Percentiles rank a stretch among this genome's conserved stretches.
Evolutionary conservation across 2,329 filamentous ascomycete species (phyloP).

Genomic region (Fusarium chaquense): DNA sequence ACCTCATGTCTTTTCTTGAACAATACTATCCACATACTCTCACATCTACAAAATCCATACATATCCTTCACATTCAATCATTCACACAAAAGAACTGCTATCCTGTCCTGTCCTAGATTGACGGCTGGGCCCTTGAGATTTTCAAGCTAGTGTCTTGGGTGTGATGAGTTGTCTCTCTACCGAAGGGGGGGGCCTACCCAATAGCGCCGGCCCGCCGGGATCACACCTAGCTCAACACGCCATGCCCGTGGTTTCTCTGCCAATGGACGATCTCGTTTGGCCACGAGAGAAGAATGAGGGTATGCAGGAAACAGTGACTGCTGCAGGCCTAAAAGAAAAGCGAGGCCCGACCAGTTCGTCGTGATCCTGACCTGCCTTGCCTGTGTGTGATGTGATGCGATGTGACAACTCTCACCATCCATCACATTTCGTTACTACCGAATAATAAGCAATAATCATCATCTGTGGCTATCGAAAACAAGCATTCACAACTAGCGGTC

Average conservation of each 20-base stretch:
- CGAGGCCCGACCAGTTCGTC: conserved; percentile 40
- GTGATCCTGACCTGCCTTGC: conserved; percentile 14
- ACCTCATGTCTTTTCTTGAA: background rate
- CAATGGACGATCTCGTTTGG: conserved; percentile 33
- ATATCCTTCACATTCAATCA: background rate
- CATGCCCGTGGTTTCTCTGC: conserved; percentile 39
- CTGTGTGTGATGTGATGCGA: conserved; percentile 15
- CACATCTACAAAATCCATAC: background rate
- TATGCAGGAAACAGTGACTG: conserved; percentile 22
- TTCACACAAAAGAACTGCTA: background rate
- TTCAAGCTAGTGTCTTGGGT: conserved; percentile 33
- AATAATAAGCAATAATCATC: conserved; percentile 27
- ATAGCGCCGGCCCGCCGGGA: conserved; percentile 50
- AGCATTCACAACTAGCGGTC: conserved; percentile 25
- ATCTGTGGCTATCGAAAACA: conserved; percentile 21
- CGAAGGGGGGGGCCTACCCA: conserved; percentile 49
- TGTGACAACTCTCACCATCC: conserved; percentile 24
- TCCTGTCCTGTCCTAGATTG: background rate
- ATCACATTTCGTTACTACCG: conserved; percentile 7
- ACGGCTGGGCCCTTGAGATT: conserved; percentile 35
- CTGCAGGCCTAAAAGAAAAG: conserved; percentile 7
- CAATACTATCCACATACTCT: background rate
- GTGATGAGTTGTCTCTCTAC: conserved; percentile 58
- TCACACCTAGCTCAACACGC: conserved; percentile 41
- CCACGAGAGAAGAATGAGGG: conserved; percentile 30